Evolutionary conservation across 2,329 filamentous ascomycete genomes (phyloP).

Genomic region (Colletotrichum tamarilloi): DNA sequence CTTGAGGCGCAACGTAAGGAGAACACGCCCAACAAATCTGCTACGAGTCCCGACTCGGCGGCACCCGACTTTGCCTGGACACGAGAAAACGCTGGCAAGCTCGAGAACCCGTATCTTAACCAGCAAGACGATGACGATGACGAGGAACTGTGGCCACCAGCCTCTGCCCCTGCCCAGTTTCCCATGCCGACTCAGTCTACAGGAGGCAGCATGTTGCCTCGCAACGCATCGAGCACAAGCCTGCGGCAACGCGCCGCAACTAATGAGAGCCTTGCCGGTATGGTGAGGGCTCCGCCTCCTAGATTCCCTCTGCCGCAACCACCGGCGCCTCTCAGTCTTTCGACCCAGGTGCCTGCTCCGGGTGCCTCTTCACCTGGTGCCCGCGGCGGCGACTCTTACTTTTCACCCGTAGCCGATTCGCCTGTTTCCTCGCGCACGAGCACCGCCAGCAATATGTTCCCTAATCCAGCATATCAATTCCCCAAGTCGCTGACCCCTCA

Average conservation of each 20-base stretch:
- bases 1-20: constrained; percentile 81
- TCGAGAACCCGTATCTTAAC: constrained; percentile 85
- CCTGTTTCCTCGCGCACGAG: constrained; percentile 82
- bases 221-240: constrained; percentile 80
- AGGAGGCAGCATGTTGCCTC: constrained; percentile 58
- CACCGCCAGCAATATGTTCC: constrained; percentile 79
- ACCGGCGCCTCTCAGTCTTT: constrained; percentile 73
- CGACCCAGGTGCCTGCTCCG: constrained; percentile 60
- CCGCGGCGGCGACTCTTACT: constrained; percentile 84
- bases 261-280: constrained; percentile 71
- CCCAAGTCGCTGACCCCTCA: constrained; percentile 79
- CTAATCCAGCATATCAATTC: constrained; percentile 69
- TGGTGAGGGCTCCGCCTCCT: constrained; percentile 72
- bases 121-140: constrained; percentile 73
- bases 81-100: constrained; percentile 69
- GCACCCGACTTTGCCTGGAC: constrained; percentile 86
- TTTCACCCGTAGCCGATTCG: constrained; percentile 87
- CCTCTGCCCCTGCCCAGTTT: constrained; percentile 50
- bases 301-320: constrained; percentile 76
- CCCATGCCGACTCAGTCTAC: constrained; percentile 46
- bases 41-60: constrained; percentile 57
- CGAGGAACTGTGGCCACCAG: constrained; percentile 55
- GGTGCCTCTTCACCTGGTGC: constrained; percentile 69
- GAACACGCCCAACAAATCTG: constrained; percentile 59
- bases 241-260: constrained; percentile 82